Percentiles rank a stretch among this genome's conserved stretches.
Evolutionary conservation across 441 rosid species (phyloP).

Genomic region (Omphalea diandra): DNA sequence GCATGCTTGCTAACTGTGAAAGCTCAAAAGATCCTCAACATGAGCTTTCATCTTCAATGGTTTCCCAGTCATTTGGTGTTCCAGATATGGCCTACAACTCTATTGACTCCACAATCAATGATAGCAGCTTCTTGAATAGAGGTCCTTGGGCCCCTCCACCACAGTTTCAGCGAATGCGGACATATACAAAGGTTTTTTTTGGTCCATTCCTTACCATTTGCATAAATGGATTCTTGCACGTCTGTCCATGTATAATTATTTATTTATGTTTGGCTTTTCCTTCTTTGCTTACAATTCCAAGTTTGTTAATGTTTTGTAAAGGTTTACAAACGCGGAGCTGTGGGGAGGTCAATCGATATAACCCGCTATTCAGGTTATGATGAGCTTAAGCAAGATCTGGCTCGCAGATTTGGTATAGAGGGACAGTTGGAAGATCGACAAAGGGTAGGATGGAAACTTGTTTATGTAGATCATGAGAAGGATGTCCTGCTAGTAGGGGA

Average conservation of each 20-base stretch:
- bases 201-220: neutral
- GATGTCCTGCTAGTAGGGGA: conserved; percentile 98
- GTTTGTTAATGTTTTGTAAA: conserved; percentile 26
- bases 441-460: conserved; percentile 85
- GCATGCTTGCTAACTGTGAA: conserved; percentile 41
- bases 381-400: conserved; percentile 68
- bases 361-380: conserved; percentile 67
- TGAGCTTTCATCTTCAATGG: conserved; percentile 65
- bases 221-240: neutral
- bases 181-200: conserved; percentile 60
- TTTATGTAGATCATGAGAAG: conserved; percentile 91
- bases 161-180: conserved; percentile 59
- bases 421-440: conserved; percentile 72
- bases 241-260: neutral
- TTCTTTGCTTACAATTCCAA: conserved; percentile 13
- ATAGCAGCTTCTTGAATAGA: conserved; percentile 43
- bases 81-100: conserved; percentile 55
- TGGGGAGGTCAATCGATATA: conserved; percentile 75
- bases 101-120: conserved; percentile 54
- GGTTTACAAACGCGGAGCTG: conserved; percentile 85
- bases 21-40: conserved; percentile 54
- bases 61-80: conserved; percentile 67
- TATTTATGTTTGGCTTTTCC: neutral
- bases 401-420: conserved; percentile 77
- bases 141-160: conserved; percentile 50